These are phyloP conservation scores for Fusarium tuaranense DNA, from an alignment of 2,329 filamentous ascomycete species.

Conservation along the genomic window DNA sequence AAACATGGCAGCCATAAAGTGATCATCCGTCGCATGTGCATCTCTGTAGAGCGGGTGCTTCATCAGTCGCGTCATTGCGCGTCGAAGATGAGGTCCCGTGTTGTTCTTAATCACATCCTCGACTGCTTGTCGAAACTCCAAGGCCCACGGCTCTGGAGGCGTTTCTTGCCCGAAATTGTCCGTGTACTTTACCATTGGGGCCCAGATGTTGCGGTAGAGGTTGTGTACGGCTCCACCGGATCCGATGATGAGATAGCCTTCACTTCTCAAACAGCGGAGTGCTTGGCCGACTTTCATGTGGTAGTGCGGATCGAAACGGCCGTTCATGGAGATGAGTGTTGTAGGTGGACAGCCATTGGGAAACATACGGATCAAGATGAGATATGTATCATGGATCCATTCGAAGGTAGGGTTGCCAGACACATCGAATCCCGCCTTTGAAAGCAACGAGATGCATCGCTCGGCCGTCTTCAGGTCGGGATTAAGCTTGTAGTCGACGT, in stretches of 20 bases:
- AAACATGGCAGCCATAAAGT: conserved; percentile 76
- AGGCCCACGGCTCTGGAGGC: conserved; percentile 57
- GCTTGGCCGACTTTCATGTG: conserved; percentile 37
- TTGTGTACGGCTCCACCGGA: conserved; percentile 76
- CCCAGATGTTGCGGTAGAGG: conserved; percentile 75
- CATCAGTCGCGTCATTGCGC: conserved; percentile 71
- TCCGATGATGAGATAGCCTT: conserved; percentile 63
- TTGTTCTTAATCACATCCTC: conserved; percentile 64
- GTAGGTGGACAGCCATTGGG: conserved; percentile 73
- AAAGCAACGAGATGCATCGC: conserved; percentile 62
- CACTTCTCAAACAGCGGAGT: conserved; percentile 13
- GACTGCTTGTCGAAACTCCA: conserved; percentile 75
- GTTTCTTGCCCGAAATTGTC: conserved; percentile 25
- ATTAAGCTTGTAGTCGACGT: conserved; percentile 69
- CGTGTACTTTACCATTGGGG: conserved; percentile 70
- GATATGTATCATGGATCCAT: conserved; percentile 80
- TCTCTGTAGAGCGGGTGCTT: conserved; percentile 75
- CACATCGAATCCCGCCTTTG: conserved; percentile 64
- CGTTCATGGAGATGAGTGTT: conserved; percentile 52
- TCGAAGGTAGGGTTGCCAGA: conserved; percentile 67
- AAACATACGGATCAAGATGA: conserved; percentile 78
- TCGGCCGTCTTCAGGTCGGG: conserved; percentile 67
- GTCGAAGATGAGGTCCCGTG: conserved; percentile 61
- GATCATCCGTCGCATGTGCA: conserved; percentile 77
- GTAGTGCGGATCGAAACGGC: conserved; percentile 40